These are phyloP conservation scores for Calvatia gigantea DNA, from an alignment of 768 basidiomycete species.

Conservation along the genomic window DNA sequence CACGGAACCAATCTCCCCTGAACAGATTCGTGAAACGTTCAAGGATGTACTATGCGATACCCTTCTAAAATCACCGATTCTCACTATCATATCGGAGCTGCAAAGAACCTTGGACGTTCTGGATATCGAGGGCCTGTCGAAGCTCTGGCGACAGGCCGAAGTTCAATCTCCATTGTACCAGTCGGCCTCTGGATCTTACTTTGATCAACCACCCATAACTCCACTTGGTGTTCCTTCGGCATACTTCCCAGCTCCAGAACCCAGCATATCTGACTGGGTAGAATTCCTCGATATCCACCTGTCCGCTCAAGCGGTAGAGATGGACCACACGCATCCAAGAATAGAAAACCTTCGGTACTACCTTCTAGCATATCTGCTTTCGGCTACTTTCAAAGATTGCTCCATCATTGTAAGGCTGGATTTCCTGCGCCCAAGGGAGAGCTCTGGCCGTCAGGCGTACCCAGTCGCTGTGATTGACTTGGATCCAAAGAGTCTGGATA, in stretches of 20 bases:
- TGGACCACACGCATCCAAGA: conserved; percentile 35
- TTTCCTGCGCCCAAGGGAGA: conserved; percentile 21
- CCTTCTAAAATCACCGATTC: conserved; percentile 48
- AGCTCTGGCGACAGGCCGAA: conserved; percentile 36
- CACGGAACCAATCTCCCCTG: conserved; percentile 11
- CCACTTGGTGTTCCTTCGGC: conserved; percentile 30
- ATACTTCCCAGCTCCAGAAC: conserved; percentile 39
- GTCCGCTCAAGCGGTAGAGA: conserved; percentile 23
- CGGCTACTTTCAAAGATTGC: conserved; percentile 97
- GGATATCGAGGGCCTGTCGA: conserved; percentile 79
- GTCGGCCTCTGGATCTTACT: conserved; percentile 19
- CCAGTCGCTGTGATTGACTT: conserved; percentile 77
- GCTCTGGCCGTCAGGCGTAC: conserved; percentile 12
- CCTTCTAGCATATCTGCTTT: conserved; percentile 75
- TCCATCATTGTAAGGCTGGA: conserved; percentile 48
- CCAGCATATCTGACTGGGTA: conserved; percentile 62
- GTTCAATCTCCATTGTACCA: conserved; percentile 21
- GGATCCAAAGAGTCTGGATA: conserved; percentile 70
- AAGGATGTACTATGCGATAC: conserved; percentile 43
- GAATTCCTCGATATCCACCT: conserved; percentile 56
- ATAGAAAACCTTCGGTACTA: conserved; percentile 55
- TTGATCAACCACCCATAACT: conserved; percentile 20
- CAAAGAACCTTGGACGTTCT: conserved; percentile 78
- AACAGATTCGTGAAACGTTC: conserved; percentile 47
- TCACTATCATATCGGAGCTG: conserved; percentile 51